Conservation (phyloP, 2,329 filamentous ascomycete genomes). For the Trichoderma simmonsii region DNA sequence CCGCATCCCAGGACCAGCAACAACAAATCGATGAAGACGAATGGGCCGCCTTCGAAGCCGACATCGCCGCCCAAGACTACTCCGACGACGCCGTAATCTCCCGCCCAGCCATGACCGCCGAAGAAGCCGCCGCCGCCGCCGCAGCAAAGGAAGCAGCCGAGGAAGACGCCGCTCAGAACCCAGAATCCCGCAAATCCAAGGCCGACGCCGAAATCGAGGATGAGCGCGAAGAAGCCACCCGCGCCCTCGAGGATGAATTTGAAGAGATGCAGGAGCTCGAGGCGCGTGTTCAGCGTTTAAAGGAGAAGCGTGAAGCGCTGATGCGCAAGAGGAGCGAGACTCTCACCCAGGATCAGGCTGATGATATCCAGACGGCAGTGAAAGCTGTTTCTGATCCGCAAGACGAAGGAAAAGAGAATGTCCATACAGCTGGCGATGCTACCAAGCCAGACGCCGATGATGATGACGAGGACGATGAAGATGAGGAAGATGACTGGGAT, state of each 20-base stretch:
- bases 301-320: constrained; percentile 66
- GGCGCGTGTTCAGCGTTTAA: constrained; percentile 63
- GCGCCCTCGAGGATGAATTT: constrained; percentile 72
- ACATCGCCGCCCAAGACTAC: constrained; percentile 56
- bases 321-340: constrained; percentile 39
- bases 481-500: constrained; percentile 52
- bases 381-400: not conserved
- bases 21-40: constrained; percentile 65
- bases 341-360: constrained; percentile 26
- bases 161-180: constrained; percentile 32
- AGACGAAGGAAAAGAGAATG: constrained; percentile 28
- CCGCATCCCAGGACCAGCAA: constrained; percentile 12
- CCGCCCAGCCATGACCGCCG: constrained; percentile 64
- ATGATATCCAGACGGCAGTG: not conserved
- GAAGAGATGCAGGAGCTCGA: constrained; percentile 81
- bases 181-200: constrained; percentile 47
- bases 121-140: constrained; percentile 59
- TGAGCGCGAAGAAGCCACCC: constrained; percentile 72
- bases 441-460: constrained; percentile 48
- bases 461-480: constrained; percentile 20
- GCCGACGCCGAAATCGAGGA: constrained; percentile 57
- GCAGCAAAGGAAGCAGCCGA: constrained; percentile 47
- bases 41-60: constrained; percentile 84
- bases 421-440: constrained; percentile 30
- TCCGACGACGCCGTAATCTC: constrained; percentile 59